These are phyloP conservation scores for Magnusiomyces ingens DNA, from an alignment of 1,139 yeast genomes.

Conservation along the genomic window DNA sequence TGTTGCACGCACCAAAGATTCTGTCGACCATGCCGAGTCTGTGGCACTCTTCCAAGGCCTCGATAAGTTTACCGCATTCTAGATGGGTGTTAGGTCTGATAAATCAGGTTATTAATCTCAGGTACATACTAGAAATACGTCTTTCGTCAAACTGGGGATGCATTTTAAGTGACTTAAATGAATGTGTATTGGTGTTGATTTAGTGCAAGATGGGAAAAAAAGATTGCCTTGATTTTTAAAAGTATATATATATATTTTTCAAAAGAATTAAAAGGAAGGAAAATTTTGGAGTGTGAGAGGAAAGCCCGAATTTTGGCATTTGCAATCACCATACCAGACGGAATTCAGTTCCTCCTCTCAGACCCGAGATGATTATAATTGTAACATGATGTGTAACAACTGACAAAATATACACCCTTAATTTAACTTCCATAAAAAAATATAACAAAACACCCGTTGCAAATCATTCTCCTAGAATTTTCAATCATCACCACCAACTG, in stretches of 20 bases:
- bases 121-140: conserved; percentile 24
- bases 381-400: too few relatives aligned
- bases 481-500: too few relatives aligned
- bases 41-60: conserved; percentile 88
- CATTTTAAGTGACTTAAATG: conserved; percentile 17
- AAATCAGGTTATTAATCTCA: too few relatives aligned
- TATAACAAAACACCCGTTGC: too few relatives aligned
- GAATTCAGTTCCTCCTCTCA: too few relatives aligned
- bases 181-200: not conserved
- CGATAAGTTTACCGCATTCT: conserved; percentile 76
- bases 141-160: conserved; percentile 27
- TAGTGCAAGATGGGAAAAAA: too few relatives aligned
- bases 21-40: conserved; percentile 60
- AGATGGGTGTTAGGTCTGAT: not conserved
- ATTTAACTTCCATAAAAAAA: too few relatives aligned
- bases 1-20: conserved; percentile 82
- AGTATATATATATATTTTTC: not conserved
- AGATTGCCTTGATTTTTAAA: not conserved
- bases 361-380: too few relatives aligned
- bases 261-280: not conserved
- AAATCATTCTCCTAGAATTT: too few relatives aligned
- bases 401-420: too few relatives aligned
- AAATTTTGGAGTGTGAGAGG: not conserved
- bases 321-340: not conserved
- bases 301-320: not conserved